These are phyloP conservation scores for Chrysochromulina tobinii DNA, from an alignment of 78 protist species.

Conservation along the genomic window DNA sequence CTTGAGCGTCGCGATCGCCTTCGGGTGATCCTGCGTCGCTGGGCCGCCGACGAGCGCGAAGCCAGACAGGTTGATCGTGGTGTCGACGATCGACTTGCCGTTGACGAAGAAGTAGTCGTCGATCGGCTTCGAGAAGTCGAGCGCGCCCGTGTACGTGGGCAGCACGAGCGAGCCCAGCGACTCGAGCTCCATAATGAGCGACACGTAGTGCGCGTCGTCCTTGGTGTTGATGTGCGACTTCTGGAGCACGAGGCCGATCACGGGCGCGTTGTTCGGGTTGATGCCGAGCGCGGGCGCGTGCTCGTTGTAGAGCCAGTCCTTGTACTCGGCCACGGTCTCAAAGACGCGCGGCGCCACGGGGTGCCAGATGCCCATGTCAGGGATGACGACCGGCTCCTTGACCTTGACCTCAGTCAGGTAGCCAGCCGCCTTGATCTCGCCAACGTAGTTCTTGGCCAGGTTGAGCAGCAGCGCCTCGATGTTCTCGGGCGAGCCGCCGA, in stretches of 20 bases:
- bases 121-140: constrained; percentile 42
- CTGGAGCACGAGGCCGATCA: constrained; percentile 47
- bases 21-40: constrained; percentile 52
- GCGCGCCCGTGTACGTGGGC: constrained; percentile 46
- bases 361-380: constrained; percentile 59
- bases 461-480: constrained; percentile 46
- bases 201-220: constrained; percentile 54
- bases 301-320: constrained; percentile 39
- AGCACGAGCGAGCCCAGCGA: constrained; percentile 40
- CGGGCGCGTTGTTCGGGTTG: constrained; percentile 32
- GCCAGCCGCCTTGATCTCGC: neutral
- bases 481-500: constrained; percentile 59
- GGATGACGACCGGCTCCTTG: constrained; percentile 23
- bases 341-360: constrained; percentile 45
- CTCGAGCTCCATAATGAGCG: constrained; percentile 49
- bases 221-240: constrained; percentile 56
- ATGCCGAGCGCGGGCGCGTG: neutral
- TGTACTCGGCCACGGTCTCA: constrained; percentile 25
- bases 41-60: constrained; percentile 62
- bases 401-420: neutral
- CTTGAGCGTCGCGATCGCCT: constrained; percentile 36
- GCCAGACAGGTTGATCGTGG: constrained; percentile 53
- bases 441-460: constrained; percentile 42
- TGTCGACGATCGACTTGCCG: constrained; percentile 13
- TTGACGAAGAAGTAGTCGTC: constrained; percentile 12